phyloP scores from a whole-genome alignment of 805 yeast species.

The Lipomyces yamanashiensis region DNA sequence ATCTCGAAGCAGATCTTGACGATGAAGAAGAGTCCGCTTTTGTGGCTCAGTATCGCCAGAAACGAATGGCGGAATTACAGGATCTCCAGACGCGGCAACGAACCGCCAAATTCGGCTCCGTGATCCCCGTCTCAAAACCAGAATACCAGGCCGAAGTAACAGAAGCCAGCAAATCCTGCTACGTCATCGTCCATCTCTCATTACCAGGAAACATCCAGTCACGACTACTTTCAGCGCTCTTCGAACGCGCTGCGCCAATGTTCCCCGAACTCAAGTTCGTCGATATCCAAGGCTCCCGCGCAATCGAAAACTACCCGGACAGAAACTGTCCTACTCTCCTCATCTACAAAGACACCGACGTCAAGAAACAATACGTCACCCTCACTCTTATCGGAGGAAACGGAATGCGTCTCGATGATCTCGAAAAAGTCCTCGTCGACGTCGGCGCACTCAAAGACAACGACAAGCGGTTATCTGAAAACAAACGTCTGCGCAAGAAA shows the following conservation, averaged over 20 bases:
- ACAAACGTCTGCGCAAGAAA: not conserved
- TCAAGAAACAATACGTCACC: constrained; percentile 80
- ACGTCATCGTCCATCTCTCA: constrained; percentile 79
- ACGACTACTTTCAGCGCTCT: constrained; percentile 65
- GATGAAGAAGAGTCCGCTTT: constrained; percentile 85
- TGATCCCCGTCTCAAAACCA: constrained; percentile 78
- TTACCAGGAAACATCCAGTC: constrained; percentile 54
- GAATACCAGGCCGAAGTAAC: constrained; percentile 89
- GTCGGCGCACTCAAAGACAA: constrained; percentile 65
- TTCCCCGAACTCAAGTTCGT: constrained; percentile 86
- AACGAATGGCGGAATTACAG: constrained; percentile 75
- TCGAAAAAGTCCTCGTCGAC: constrained; percentile 73
- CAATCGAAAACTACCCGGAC: constrained; percentile 91
- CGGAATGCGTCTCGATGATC: constrained; percentile 66
- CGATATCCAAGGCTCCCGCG: constrained; percentile 88
- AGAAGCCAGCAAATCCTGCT: constrained; percentile 65
- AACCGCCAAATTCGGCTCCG: constrained; percentile 64
- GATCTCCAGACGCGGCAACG: constrained; percentile 48
- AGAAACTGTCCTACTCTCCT: constrained; percentile 88
- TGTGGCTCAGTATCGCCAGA: constrained; percentile 72
- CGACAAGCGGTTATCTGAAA: constrained; percentile 62
- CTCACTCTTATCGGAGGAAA: constrained; percentile 84
- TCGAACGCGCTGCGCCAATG: constrained; percentile 62
- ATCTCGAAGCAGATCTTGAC: constrained; percentile 75
- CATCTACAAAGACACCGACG: constrained; percentile 77